Evolutionary conservation across 768 basidiomycete species (phyloP).

Genomic region (Pilatotrama ljubarskyi): DNA sequence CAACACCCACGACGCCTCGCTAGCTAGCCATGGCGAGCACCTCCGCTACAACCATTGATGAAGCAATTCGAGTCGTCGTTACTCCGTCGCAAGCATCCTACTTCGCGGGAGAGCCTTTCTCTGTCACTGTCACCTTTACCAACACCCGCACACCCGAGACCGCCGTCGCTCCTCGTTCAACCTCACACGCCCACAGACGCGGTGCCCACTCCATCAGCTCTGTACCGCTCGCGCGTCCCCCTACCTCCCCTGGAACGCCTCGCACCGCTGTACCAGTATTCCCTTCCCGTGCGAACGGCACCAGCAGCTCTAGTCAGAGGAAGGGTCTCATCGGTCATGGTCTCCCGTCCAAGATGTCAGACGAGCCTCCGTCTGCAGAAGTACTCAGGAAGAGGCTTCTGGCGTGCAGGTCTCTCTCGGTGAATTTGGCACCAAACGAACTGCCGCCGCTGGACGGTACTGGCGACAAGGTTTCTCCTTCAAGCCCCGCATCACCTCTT

Average conservation of each 20-base stretch:
- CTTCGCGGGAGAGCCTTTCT: slow-evolving; percentile 89
- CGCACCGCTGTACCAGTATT: slow-evolving; percentile 41
- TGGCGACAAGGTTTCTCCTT: slow-evolving; percentile 2
- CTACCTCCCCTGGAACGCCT: slow-evolving; percentile 74
- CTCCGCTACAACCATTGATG: slow-evolving; percentile 17
- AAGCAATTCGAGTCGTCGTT: slow-evolving; percentile 62
- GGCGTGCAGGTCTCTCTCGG: slow-evolving; percentile 64
- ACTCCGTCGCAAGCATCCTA: slow-evolving; percentile 85
- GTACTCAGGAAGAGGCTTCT: slow-evolving; percentile 29
- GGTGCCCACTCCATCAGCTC: slow-evolving; percentile 81
- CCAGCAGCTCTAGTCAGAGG: slow-evolving; percentile 30
- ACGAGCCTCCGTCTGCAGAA: slow-evolving; percentile 26
- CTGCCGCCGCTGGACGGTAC: slow-evolving; percentile 19
- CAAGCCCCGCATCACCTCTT: not conserved
- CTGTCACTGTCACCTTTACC: slow-evolving; percentile 83
- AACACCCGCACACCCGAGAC: slow-evolving; percentile 65
- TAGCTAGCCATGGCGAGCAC: slow-evolving; percentile 9
- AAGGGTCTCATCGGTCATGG: slow-evolving; percentile 57
- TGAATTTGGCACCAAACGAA: slow-evolving; percentile 57
- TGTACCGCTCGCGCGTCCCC: slow-evolving; percentile 77
- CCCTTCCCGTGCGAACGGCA: slow-evolving; percentile 16
- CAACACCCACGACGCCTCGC: not conserved
- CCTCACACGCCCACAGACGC: slow-evolving; percentile 56
- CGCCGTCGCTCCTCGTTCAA: slow-evolving; percentile 34
- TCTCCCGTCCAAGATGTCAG: slow-evolving; percentile 31